Base-by-base conservation (phyloP, 2,329 filamentous ascomycete genomes). In the Cladophialophora exuberans region DNA sequence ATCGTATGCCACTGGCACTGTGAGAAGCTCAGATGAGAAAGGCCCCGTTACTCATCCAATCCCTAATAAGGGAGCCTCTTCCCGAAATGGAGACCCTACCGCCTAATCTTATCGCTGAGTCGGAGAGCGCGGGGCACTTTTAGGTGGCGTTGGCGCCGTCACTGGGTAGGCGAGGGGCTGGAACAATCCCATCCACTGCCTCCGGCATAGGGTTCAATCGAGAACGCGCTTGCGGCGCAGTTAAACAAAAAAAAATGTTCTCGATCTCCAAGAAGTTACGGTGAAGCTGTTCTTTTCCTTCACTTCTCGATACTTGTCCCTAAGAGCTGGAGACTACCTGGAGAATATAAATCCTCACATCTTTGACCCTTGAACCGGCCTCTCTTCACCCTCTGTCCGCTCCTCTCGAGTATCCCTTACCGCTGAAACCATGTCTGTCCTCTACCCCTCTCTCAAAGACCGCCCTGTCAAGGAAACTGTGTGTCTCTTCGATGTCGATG, bases 401-500 rank as follows among this genome's bases (percentile, higher is more conserved):
- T 23, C 33, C 39, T 39, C 42, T 31, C 23, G 10, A 44, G 25
- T 17, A 50, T 33, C 39, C 45, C 18, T 36, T 26, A 36, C 36
- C 6, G 28, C 30, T 38, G n/a, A 48, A 51, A 57, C 7, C 15
- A 62, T 62, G 59, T 56, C 62, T 31, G 59, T 56, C 31, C 50
- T 79, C 51, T 89, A 86, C 75, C 87, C 91, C 53, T 83, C 90
- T 60, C 84, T 97, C 63, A 83, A 87, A 71, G 81, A 93, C 67
- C 90, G 94, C 64, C 89, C 90, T 38, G 77, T 97, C 73, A 90
- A 92, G 78, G 90, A 94, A 81, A 97, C 93, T 62, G 89, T 99
- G 74, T 86, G 85, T 69, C 87, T 99, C 62, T 99, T 99, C 75
- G 94, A 99, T 75, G 94, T 99, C 57, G 94, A 99, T 72, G 89